Percentiles rank a stretch among this genome's conserved stretches.
These are phyloP conservation scores for Nakazawaea ernobii DNA, from an alignment of 805 yeast species.

Conservation along the genomic window DNA sequence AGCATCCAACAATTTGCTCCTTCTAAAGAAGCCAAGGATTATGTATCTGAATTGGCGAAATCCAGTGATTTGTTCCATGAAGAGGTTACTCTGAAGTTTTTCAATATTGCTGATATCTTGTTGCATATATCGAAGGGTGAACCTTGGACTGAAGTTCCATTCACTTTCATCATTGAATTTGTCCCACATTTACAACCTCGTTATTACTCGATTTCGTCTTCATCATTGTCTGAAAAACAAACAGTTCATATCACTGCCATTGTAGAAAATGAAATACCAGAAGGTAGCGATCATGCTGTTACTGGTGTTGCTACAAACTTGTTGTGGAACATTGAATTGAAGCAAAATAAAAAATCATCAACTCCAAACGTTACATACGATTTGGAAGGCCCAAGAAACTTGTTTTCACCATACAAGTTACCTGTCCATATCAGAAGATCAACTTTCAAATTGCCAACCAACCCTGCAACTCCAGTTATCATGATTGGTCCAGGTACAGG, in stretches of 20 bases:
- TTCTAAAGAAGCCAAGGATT: slow-evolving; percentile 43
- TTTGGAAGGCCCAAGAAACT: slow-evolving; percentile 77
- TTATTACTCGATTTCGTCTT: slow-evolving; percentile 92
- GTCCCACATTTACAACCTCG: slow-evolving; percentile 85
- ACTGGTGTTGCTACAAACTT: slow-evolving; percentile 92
- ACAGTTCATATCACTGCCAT: slow-evolving; percentile 84
- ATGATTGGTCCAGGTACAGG: slow-evolving; percentile 99
- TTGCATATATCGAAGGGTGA: slow-evolving; percentile 51
- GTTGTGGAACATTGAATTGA: slow-evolving; percentile 62
- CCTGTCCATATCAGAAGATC: slow-evolving; percentile 95
- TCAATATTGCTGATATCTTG: slow-evolving; percentile 74
- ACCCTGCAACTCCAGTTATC: slow-evolving; percentile 76
- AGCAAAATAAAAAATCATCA: slow-evolving; percentile 41
- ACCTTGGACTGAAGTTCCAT: slow-evolving; percentile 76
- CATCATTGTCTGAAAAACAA: slow-evolving; percentile 71
- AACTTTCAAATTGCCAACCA: slow-evolving; percentile 86
- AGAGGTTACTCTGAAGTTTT: slow-evolving; percentile 54
- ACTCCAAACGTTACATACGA: slow-evolving; percentile 55
- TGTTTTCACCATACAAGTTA: slow-evolving; percentile 48
- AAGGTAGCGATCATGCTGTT: slow-evolving; percentile 32
- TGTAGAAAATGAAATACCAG: slow-evolving; percentile 58
- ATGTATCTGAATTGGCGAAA: slow-evolving; percentile 48
- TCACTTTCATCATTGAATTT: slow-evolving; percentile 77
- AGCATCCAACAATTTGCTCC: slow-evolving; percentile 83
- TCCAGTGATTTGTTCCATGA: slow-evolving; percentile 66